These are phyloP conservation scores for Naumovozyma castellii DNA, from an alignment of 805 yeast genomes.

Conservation along the genomic window DNA sequence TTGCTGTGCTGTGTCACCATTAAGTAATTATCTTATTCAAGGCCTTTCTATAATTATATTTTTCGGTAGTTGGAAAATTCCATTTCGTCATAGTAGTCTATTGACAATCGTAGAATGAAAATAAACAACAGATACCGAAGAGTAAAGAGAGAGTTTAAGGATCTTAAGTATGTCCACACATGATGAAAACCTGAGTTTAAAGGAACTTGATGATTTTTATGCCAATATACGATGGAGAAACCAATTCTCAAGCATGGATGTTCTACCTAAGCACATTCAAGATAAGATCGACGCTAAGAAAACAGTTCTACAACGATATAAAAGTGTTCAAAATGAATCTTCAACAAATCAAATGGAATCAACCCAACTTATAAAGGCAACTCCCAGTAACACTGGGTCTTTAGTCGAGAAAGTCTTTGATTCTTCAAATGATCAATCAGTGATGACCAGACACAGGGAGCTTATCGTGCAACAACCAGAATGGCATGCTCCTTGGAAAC, in stretches of 20 bases:
- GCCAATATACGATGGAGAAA: constrained; percentile 22
- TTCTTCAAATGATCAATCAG: constrained; percentile 5
- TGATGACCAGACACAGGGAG: constrained; percentile 19
- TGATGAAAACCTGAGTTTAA: not conserved
- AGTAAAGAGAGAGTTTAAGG: not conserved
- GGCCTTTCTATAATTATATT: too few species aligned
- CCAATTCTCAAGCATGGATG: constrained; percentile 20
- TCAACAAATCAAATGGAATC: not conserved
- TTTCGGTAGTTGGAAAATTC: not conserved
- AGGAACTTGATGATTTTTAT: constrained; percentile 21
- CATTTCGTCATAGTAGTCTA: too few species aligned
- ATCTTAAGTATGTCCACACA: not conserved
- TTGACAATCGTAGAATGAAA: too few species aligned
- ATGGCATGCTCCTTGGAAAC: constrained; percentile 62
- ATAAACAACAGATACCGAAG: too few species aligned
- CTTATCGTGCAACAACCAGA: constrained; percentile 21
- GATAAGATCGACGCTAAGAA: constrained; percentile 17
- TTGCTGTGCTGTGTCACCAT: too few species aligned
- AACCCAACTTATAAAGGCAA: not conserved
- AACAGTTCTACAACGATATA: not conserved
- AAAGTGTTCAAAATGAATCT: not conserved
- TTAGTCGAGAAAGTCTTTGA: not conserved
- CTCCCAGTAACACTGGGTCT: not conserved
- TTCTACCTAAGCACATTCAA: constrained; percentile 26
- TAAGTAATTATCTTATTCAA: too few species aligned